phyloP scores from a whole-genome alignment of 2,329 filamentous ascomycete species.

The Fusarium nodosum region DNA sequence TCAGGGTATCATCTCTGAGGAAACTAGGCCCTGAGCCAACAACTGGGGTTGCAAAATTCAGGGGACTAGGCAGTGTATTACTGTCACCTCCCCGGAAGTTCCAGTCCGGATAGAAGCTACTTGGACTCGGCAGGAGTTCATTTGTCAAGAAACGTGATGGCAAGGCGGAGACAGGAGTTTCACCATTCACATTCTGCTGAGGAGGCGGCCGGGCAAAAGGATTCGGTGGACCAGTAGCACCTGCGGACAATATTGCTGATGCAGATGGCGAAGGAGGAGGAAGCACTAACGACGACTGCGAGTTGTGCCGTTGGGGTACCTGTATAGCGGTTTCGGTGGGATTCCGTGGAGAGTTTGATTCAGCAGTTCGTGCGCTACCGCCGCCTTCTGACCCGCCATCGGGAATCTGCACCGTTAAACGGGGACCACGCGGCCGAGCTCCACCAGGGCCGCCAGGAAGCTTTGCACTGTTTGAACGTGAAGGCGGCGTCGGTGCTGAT shows the following conservation, averaged over 20 bases:
- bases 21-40: slow-evolving; percentile 73
- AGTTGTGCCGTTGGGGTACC: slow-evolving; percentile 64
- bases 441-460: slow-evolving; percentile 66
- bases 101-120: slow-evolving; percentile 94
- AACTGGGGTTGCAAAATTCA: slow-evolving; percentile 91
- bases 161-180: slow-evolving; percentile 89
- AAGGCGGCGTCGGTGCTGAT: slow-evolving; percentile 75
- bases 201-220: slow-evolving; percentile 91
- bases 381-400: slow-evolving; percentile 85
- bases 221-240: slow-evolving; percentile 92
- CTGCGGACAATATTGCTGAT: slow-evolving; percentile 86
- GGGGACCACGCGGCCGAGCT: slow-evolving; percentile 80
- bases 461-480: slow-evolving; percentile 82
- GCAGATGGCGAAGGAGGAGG: slow-evolving; percentile 94
- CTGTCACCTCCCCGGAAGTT: slow-evolving; percentile 78
- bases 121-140: slow-evolving; percentile 89
- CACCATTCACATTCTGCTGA: slow-evolving; percentile 70
- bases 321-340: slow-evolving; percentile 70
- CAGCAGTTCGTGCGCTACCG: slow-evolving; percentile 74
- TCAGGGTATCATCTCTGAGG: slow-evolving; percentile 66
- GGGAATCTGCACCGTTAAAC: slow-evolving; percentile 94
- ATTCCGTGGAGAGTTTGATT: slow-evolving; percentile 75
- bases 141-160: slow-evolving; percentile 92
- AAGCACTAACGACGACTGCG: slow-evolving; percentile 79
- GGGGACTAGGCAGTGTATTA: slow-evolving; percentile 90